These are phyloP conservation scores for Trametes cubensis DNA, from an alignment of 768 basidiomycete species.

Conservation along the genomic window DNA sequence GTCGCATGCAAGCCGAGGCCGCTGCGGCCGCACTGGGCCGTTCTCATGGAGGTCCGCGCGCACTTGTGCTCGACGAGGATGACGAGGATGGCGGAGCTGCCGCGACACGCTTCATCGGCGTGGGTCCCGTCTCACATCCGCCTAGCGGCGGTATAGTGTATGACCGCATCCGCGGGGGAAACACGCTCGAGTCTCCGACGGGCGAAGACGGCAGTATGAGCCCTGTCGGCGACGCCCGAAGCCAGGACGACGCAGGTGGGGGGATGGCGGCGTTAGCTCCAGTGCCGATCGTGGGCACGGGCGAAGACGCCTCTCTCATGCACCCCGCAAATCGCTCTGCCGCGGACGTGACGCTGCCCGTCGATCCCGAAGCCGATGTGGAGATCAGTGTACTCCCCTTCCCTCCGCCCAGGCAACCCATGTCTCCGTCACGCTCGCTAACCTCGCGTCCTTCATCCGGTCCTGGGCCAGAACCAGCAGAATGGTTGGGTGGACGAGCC, in stretches of 20 bases:
- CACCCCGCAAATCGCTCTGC: slow-evolving; percentile 21
- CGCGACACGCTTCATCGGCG: slow-evolving; percentile 17
- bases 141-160: slow-evolving; percentile 4
- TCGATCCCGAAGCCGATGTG: neutral
- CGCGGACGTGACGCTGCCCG: slow-evolving; percentile 6
- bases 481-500: slow-evolving; percentile 25
- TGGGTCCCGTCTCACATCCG: slow-evolving; percentile 7
- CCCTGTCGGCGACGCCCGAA: slow-evolving; percentile 10
- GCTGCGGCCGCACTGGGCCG: slow-evolving; percentile 23
- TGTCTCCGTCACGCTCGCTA: slow-evolving; percentile 17
- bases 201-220: slow-evolving; percentile 5
- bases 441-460: slow-evolving; percentile 3
- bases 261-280: slow-evolving; percentile 8
- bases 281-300: slow-evolving; percentile 18
- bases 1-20: slow-evolving; percentile 23
- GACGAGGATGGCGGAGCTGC: slow-evolving; percentile 12
- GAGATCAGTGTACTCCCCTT: neutral
- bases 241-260: slow-evolving; percentile 16
- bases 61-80: slow-evolving; percentile 23
- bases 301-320: slow-evolving; percentile 21
- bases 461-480: slow-evolving; percentile 20
- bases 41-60: slow-evolving; percentile 6
- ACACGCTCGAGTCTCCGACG: slow-evolving; percentile 9
- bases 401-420: slow-evolving; percentile 8
- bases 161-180: slow-evolving; percentile 23